Conservation (phyloP, 257 asterid species). For the Anisodus tanguticus region DNA sequence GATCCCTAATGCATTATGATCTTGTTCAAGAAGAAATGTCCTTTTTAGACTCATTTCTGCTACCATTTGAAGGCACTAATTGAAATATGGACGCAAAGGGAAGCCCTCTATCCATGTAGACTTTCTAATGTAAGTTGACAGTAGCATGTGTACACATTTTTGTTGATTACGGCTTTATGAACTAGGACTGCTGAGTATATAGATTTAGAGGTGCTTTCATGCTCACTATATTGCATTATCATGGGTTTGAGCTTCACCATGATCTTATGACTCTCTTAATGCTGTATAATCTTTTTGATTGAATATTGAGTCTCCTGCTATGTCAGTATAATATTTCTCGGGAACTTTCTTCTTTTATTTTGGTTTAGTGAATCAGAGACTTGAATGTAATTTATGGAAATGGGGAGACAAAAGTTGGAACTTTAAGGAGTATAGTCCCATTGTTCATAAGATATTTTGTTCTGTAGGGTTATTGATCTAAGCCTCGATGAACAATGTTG, state of each 20-base stretch:
- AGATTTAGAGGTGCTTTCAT: not conserved
- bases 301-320: not conserved
- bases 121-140: slow-evolving; percentile 73
- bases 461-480: slow-evolving; percentile 10
- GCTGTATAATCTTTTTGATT: not conserved
- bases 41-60: slow-evolving; percentile 25
- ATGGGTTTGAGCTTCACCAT: not conserved
- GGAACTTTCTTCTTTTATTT: not conserved
- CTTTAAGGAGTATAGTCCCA: slow-evolving; percentile 1
- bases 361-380: not conserved
- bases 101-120: slow-evolving; percentile 85
- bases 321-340: not conserved
- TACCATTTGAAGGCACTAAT: slow-evolving; percentile 65
- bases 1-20: not conserved
- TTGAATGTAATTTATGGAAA: slow-evolving; percentile 1
- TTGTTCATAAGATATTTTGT: not conserved
- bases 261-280: slow-evolving; percentile 14
- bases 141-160: not conserved
- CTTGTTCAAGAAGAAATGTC: slow-evolving; percentile 18
- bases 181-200: slow-evolving; percentile 22
- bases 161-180: not conserved
- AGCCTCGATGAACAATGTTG: not conserved
- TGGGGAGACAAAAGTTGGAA: slow-evolving; percentile 4
- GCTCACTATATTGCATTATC: not conserved
- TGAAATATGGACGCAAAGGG: slow-evolving; percentile 93